Base-by-base conservation (phyloP, 2,329 filamentous ascomycete species). In the Microdochium paspali region DNA sequence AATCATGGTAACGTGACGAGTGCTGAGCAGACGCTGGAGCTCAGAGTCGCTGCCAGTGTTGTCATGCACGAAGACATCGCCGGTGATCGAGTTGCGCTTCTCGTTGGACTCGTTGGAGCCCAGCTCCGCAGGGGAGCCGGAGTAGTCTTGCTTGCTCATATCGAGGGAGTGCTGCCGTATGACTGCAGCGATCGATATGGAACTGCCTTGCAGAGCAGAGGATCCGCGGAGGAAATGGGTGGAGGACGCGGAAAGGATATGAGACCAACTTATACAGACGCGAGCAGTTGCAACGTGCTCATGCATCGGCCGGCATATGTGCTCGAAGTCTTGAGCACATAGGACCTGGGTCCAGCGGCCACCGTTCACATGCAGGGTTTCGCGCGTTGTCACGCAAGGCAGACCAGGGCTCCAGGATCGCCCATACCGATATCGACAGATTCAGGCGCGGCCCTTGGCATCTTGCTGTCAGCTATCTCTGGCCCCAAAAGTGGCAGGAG, bases 1-100 rank as follows among this genome's bases (percentile, higher is more conserved):
- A 48, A 77, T 74, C 73, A 77, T 77, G 53, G 76, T 73, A 44
- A 77, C 66, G 53, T 76, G 73, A 15, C 73, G 66, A 10, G 67
- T 69, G 50, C 63, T 61, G 28, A 72, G 61, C 4, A 59, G 55
- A 18, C 68, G 63, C 39, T 63, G 60, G 18, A 73, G 60, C 46
- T 68, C 63, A 56, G 58, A 55, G 10, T 56, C 54, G 40, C 50
- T 53, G 42, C 53, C 53, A 46, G 53, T 47, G 26, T 56, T 50
- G 13, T n/a, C 47, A 39, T 28, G 26, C 26, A 44, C 7, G 42
- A 47, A 47, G 25, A 47, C 26, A 15, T 48, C 44, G 35, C 46
- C 35, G 35, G 18, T 18, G 18, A 40, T 21, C 12, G 10, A 7
- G 35, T 40, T 21, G 35, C 35, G 35, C 35, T 40, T 40, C 15